These are phyloP conservation scores for Vigna unguiculata DNA, from an alignment of 306 rosid genomes.

Conservation along the genomic window DNA sequence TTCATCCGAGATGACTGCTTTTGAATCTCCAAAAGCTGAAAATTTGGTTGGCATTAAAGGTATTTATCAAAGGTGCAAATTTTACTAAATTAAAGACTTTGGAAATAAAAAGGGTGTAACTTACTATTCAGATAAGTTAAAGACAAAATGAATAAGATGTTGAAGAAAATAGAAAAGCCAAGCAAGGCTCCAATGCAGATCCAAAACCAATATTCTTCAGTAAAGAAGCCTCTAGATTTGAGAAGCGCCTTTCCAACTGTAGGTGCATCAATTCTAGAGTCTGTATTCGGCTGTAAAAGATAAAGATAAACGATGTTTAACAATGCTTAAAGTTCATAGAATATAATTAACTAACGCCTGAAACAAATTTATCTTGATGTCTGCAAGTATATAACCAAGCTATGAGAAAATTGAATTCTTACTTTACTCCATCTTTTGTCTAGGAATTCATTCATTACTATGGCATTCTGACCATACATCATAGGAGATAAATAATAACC, in stretches of 20 bases:
- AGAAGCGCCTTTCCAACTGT: slow-evolving; percentile 77
- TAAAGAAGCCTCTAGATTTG: slow-evolving; percentile 59
- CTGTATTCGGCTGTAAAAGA: slow-evolving; percentile 61
- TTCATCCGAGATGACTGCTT: slow-evolving; percentile 51
- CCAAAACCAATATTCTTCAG: slow-evolving; percentile 78
- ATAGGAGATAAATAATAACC: slow-evolving; percentile 76
- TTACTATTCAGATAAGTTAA: slow-evolving; percentile 69
- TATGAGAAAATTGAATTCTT: slow-evolving; percentile 20
- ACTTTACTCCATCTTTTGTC: slow-evolving; percentile 77
- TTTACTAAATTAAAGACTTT: not conserved
- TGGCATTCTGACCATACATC: slow-evolving; percentile 87
- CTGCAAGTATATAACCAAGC: not conserved
- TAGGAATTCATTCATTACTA: slow-evolving; percentile 76
- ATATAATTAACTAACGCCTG: not conserved
- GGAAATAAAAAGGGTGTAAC: slow-evolving; percentile 44
- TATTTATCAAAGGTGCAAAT: not conserved
- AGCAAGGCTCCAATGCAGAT: slow-evolving; percentile 70
- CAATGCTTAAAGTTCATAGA: slow-evolving; percentile 6
- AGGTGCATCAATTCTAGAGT: slow-evolving; percentile 46
- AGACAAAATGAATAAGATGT: slow-evolving; percentile 61
- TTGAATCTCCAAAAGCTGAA: slow-evolving; percentile 66
- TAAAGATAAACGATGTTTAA: not conserved
- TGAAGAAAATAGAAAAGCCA: slow-evolving; percentile 73
- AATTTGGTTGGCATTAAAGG: slow-evolving; percentile 16
- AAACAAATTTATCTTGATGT: slow-evolving; percentile 13